phyloP scores from a whole-genome alignment of 257 asterid species.

The Galeopsis tetrahit region DNA sequence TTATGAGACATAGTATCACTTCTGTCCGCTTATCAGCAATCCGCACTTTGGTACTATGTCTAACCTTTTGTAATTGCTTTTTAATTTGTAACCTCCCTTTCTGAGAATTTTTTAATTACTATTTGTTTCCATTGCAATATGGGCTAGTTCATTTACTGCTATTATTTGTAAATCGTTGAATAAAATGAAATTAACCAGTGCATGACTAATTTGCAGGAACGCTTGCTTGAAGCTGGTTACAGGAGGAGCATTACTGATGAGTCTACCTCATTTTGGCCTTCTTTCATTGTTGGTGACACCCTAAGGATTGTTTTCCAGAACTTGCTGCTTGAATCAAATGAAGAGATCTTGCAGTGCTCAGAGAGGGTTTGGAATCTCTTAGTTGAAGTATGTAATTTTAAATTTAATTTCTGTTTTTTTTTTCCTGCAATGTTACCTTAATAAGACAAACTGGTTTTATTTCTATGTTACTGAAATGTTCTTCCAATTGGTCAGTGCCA shows the following conservation, averaged over 20 bases:
- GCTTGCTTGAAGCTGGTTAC: constrained; percentile 92
- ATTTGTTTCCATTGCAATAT: background rate
- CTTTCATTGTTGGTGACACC: constrained; percentile 93
- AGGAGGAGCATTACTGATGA: constrained; percentile 69
- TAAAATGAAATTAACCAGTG: constrained; percentile 25
- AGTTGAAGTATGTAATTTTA: constrained; percentile 60
- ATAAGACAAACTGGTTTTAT: background rate
- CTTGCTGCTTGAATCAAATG: constrained; percentile 93
- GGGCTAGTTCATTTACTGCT: constrained; percentile 26
- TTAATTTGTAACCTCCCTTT: constrained; percentile 10
- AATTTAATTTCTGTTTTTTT: constrained; percentile 12
- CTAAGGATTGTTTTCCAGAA: constrained; percentile 97
- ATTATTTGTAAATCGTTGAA: constrained; percentile 1
- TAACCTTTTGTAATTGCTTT: constrained; percentile 15
- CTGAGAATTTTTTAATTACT: background rate
- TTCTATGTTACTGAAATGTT: constrained; percentile 28
- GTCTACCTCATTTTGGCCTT: constrained; percentile 90
- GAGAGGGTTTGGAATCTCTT: constrained; percentile 96
- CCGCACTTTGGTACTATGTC: constrained; percentile 76
- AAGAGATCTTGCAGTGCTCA: constrained; percentile 81
- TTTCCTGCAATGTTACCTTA: constrained; percentile 10
- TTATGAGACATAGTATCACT: constrained; percentile 96
- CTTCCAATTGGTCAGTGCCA: constrained; percentile 62
- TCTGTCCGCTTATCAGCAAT: constrained; percentile 98
- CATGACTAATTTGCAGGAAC: constrained; percentile 69